Percentiles rank a stretch among this genome's conserved stretches.
Conservation (phyloP, 177 flowering plant genomes). For the Vitis hybrid region DNA sequence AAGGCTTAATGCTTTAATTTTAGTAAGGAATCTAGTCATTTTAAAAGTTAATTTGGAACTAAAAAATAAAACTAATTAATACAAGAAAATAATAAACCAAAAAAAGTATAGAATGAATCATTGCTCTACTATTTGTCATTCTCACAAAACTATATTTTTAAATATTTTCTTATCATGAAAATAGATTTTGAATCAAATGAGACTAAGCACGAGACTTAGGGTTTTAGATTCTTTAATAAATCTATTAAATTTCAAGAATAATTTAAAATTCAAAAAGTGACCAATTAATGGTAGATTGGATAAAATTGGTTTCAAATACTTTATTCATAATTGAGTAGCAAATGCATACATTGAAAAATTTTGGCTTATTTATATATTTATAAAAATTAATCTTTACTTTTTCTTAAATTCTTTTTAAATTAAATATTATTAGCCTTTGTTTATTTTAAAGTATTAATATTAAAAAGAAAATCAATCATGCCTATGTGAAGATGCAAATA, state of each 20-base stretch:
- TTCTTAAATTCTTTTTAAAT: not conserved
- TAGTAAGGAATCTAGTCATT: too few relatives aligned
- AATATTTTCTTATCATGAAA: not conserved
- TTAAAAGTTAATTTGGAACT: too few relatives aligned
- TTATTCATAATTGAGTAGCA: not conserved
- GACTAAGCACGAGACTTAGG: not conserved
- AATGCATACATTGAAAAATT: not conserved
- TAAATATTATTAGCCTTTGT: not conserved
- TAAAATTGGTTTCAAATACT: too few relatives aligned
- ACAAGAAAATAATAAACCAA: too few relatives aligned
- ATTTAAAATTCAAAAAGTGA: not conserved
- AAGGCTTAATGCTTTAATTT: too few relatives aligned
- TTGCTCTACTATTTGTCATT: not conserved
- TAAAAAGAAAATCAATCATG: too few relatives aligned
- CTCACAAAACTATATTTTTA: not conserved
- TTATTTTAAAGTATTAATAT: too few relatives aligned
- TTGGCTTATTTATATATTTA: slow-evolving; percentile 1
- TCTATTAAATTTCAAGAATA: not conserved
- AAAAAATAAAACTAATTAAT: too few relatives aligned
- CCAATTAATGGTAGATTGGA: too few relatives aligned
- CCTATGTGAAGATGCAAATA: too few relatives aligned
- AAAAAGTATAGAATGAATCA: too few relatives aligned
- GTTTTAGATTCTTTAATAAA: not conserved
- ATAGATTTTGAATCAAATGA: not conserved
- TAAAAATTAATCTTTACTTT: not conserved